phyloP scores from a whole-genome alignment of 1,284 basidiomycete species.

The Sparassis latifolia region DNA sequence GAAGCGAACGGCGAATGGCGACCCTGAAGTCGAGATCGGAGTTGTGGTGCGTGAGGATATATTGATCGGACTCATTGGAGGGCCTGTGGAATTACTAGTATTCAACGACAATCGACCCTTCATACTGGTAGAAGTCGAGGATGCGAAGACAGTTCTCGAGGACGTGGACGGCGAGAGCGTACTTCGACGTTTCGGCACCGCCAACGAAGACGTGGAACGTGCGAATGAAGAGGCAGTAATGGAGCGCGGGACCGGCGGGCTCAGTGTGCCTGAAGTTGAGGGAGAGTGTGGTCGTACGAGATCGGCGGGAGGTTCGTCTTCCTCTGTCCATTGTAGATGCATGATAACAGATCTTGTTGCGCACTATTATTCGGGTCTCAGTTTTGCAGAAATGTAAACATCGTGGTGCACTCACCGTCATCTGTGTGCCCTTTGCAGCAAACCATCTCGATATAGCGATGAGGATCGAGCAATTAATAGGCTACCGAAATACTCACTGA shows the following conservation, averaged over 20 bases:
- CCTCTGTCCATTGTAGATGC: constrained; percentile 84
- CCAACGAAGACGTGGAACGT: constrained; percentile 42
- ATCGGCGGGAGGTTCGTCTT: constrained; percentile 30
- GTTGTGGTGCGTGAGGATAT: constrained; percentile 36
- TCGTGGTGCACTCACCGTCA: constrained; percentile 57
- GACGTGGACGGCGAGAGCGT: constrained; percentile 31
- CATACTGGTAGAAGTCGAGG: constrained; percentile 6
- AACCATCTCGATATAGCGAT: constrained; percentile 56
- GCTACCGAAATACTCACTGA: constrained; percentile 41
- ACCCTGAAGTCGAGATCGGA: constrained; percentile 25
- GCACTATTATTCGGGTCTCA: constrained; percentile 42
- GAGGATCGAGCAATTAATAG: neutral
- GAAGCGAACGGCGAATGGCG: constrained; percentile 38
- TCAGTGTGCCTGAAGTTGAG: constrained; percentile 15
- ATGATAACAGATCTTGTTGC: constrained; percentile 85
- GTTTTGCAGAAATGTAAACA: neutral
- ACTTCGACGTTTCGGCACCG: constrained; percentile 39
- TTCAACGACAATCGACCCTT: constrained; percentile 25
- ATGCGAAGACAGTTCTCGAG: constrained; percentile 8
- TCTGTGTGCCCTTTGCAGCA: constrained; percentile 82
- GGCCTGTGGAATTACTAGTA: constrained; percentile 21
- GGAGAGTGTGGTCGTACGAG: constrained; percentile 17
- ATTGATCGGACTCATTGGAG: constrained; percentile 40
- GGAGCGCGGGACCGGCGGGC: constrained; percentile 24
- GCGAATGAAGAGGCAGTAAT: constrained; percentile 34